A percentile compares a stretch with the other conserved stretches of the same genome.
Conservation (phyloP, 2,329 filamentous ascomycete species). For the Stagonosporopsis chrysanthemi region DNA sequence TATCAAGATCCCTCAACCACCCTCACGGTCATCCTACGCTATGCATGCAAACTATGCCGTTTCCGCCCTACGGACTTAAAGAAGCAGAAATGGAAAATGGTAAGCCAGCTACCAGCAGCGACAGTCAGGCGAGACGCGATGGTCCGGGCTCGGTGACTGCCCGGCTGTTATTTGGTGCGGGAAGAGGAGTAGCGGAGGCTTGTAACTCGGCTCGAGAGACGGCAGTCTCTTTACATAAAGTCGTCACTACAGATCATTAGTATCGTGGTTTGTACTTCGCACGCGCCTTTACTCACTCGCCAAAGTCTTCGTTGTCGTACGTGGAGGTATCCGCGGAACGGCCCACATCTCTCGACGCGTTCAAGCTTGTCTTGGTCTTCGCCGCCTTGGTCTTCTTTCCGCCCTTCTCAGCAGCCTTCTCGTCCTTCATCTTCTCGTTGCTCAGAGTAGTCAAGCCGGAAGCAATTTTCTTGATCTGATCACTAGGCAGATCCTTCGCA, state of each 20-base stretch:
- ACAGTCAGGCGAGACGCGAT: neutral
- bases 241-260: slow-evolving; percentile 46
- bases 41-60: slow-evolving; percentile 24
- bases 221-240: slow-evolving; percentile 44
- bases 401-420: slow-evolving; percentile 92
- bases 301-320: slow-evolving; percentile 85
- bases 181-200: slow-evolving; percentile 14
- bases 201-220: slow-evolving; percentile 1
- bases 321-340: slow-evolving; percentile 71
- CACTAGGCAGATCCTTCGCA: slow-evolving; percentile 83
- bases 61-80: slow-evolving; percentile 9
- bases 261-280: neutral
- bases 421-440: slow-evolving; percentile 99
- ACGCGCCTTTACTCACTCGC: slow-evolving; percentile 72
- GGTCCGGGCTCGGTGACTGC: slow-evolving; percentile 16
- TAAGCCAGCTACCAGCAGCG: slow-evolving; percentile 3
- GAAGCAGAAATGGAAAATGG: slow-evolving; percentile 15
- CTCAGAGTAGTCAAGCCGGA: slow-evolving; percentile 85
- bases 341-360: slow-evolving; percentile 66
- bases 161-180: slow-evolving; percentile 16
- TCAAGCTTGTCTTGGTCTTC: slow-evolving; percentile 90
- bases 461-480: slow-evolving; percentile 96
- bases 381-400: slow-evolving; percentile 97
- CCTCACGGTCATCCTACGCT: slow-evolving; percentile 7
- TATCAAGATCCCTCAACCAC: neutral